Percentiles rank a stretch among this genome's conserved stretches.
Evolutionary conservation across 2,329 filamentous ascomycete species (phyloP).

Genomic region (Emergomyces orientalis): DNA sequence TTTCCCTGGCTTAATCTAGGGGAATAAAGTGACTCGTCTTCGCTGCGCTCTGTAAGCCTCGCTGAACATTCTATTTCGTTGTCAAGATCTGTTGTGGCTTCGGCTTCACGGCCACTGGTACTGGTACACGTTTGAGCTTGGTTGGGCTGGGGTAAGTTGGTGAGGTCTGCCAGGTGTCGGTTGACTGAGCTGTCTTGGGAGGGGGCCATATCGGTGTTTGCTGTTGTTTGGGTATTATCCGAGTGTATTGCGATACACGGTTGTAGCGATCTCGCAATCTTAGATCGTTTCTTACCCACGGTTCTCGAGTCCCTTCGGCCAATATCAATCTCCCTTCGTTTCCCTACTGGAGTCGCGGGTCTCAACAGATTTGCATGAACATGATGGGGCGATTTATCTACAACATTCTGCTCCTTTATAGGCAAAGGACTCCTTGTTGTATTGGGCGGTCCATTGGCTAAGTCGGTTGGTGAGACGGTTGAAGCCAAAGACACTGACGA

Average conservation of each 20-base stretch:
- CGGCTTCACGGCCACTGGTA: too few species aligned
- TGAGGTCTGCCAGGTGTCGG: conserved; percentile 4
- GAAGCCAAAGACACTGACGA: conserved; percentile 5
- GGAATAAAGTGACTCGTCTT: not conserved
- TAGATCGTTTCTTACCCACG: not conserved
- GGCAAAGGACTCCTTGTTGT: not conserved
- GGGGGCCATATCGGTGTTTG: not conserved
- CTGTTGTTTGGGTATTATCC: not conserved
- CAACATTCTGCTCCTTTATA: not conserved
- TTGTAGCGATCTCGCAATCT: not conserved
- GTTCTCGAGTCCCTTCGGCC: not conserved
- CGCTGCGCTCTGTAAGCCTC: not conserved
- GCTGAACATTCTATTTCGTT: not conserved
- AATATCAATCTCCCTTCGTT: not conserved
- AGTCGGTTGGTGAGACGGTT: not conserved
- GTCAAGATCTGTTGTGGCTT: too few species aligned
- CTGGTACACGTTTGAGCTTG: not conserved
- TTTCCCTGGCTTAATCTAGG: not conserved
- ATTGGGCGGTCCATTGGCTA: not conserved
- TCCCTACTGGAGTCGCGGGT: not conserved
- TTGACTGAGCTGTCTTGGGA: not conserved
- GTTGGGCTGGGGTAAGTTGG: not conserved
- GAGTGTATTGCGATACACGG: not conserved
- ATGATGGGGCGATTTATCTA: not conserved
- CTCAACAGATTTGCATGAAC: not conserved